Base-by-base conservation (phyloP, 176 grass and related monocot genomes). In the Pontederia paniculata region DNA sequence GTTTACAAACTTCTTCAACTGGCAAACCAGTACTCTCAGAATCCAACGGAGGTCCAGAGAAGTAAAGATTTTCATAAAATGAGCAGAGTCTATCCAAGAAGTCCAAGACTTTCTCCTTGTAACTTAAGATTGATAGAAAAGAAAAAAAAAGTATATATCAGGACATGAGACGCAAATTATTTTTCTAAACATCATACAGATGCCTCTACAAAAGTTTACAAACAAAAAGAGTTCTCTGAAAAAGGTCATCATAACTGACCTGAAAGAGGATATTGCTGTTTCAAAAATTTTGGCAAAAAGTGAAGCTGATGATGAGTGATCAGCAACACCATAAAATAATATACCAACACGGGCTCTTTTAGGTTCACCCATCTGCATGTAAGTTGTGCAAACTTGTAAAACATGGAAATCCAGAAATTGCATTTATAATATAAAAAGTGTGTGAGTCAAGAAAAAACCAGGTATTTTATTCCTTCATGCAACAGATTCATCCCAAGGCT, bases 311-410 rank as follows among this genome's bases (percentile, higher is more conserved):
- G 68, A 77, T 67, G 72, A 50, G 72, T 65, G 54, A 52, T 63
- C 60, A 52, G 18, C 59, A 49, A 10, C 55, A 51, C 54, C 62
- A 81, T 87, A 97, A 54, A 87, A 69, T 60, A 97, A 75, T 53
- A 97, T 69, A 80, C 83, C 93, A 74, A 97, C 69, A 72, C 86
- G 85, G 55, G 80, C 83, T 69, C 57, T 88, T 77, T 88, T 14
- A 79, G 86, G 74, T 42, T 80, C 80, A 0, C 43, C 53, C 60
- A 90, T 84, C 93, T 97, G 63, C 53, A 84, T 67, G 73, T 44
- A 71, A 10, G 61, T 74, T 49, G 18, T 57, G 15, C 60, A 60
- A 6, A 77, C 42, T 37, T 73, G 18, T 52, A 77, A 60, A 46
- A 68, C 8, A 15, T 16, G 53, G 21, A 41, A n/a, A 31, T 63